A percentile compares a stretch with the other conserved stretches of the same genome.
Conservation (phyloP, 495 filamentous ascomycete species). For the Oleoguttula mirabilis region DNA sequence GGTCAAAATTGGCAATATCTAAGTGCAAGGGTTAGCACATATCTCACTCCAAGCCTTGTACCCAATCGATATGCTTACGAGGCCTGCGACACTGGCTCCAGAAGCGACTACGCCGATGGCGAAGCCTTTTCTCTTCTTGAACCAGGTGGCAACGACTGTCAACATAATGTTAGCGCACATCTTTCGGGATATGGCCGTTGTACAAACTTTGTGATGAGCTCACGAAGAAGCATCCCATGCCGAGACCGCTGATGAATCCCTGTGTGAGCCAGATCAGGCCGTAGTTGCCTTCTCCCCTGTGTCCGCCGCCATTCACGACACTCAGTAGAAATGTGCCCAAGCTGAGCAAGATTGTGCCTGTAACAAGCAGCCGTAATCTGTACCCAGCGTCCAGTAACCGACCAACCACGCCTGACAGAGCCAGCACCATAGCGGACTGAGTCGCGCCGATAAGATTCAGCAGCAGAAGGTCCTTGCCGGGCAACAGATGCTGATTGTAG, state of each 20-base stretch:
- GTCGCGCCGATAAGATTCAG: conserved; percentile 33
- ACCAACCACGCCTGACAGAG: conserved; percentile 29
- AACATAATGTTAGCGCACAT: conserved; percentile 1
- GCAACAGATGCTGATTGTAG: conserved; percentile 30
- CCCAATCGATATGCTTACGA: too few relatives aligned
- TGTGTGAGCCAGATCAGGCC: conserved; percentile 29
- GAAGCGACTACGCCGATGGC: conserved; percentile 35
- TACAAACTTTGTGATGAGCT: conserved; percentile 32
- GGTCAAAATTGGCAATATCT: conserved; percentile 31
- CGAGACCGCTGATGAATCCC: conserved; percentile 31
- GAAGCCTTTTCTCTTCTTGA: conserved; percentile 27
- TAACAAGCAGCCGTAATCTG: conserved; percentile 21
- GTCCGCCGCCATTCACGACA: conserved; percentile 19
- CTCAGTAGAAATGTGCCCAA: conserved; percentile 30
- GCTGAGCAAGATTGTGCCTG: conserved; percentile 26
- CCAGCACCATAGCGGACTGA: conserved; percentile 29
- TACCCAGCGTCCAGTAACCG: conserved; percentile 33
- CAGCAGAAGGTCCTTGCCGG: conserved; percentile 20
- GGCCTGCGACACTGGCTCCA: conserved; percentile 30
- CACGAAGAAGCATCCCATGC: conserved; percentile 38
- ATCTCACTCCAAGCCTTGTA: too few relatives aligned
- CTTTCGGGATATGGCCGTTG: background rate
- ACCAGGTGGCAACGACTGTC: conserved; percentile 33
- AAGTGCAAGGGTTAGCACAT: too few relatives aligned
- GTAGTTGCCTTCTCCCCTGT: conserved; percentile 24